Conservation (phyloP, 208 protist genomes). For the Crithidia bombi region DNA sequence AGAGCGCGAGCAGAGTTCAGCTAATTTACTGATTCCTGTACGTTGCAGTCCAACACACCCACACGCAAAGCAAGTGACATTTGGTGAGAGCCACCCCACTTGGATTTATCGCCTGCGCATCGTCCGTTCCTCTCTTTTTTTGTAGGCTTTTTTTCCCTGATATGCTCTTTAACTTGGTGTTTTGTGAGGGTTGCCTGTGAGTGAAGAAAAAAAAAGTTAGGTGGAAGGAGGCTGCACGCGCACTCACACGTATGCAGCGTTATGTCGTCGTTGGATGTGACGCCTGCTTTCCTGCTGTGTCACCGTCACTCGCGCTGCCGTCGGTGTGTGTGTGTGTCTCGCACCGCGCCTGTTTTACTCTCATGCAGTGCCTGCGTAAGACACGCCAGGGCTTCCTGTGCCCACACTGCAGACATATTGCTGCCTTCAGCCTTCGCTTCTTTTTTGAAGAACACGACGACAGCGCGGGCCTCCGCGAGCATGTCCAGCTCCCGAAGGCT, state of each 20-base stretch:
- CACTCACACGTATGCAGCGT: neutral
- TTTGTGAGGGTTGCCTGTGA: no score
- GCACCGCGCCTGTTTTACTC: neutral
- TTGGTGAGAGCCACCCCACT: no score
- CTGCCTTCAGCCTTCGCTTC: conserved; percentile 20
- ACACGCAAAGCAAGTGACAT: no score
- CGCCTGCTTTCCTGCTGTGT: neutral
- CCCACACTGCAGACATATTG: conserved; percentile 5
- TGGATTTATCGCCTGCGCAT: no score
- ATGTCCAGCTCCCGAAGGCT: conserved; percentile 54
- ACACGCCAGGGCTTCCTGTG: conserved; percentile 22
- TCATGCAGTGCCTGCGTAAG: conserved; percentile 13
- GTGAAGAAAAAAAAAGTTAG: neutral
- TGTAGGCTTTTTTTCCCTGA: no score
- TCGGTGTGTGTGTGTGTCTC: neutral
- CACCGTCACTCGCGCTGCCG: neutral
- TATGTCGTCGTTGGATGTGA: neutral
- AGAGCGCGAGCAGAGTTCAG: no score
- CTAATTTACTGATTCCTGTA: no score
- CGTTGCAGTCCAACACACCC: no score
- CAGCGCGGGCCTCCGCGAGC: conserved; percentile 37
- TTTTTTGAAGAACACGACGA: conserved; percentile 56
- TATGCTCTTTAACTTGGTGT: no score
- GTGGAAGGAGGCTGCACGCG: neutral
- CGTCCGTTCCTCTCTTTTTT: no score